Evolutionary conservation across 139 green algal genomes (phyloP).

Genomic region (Chlorella sp.): DNA sequence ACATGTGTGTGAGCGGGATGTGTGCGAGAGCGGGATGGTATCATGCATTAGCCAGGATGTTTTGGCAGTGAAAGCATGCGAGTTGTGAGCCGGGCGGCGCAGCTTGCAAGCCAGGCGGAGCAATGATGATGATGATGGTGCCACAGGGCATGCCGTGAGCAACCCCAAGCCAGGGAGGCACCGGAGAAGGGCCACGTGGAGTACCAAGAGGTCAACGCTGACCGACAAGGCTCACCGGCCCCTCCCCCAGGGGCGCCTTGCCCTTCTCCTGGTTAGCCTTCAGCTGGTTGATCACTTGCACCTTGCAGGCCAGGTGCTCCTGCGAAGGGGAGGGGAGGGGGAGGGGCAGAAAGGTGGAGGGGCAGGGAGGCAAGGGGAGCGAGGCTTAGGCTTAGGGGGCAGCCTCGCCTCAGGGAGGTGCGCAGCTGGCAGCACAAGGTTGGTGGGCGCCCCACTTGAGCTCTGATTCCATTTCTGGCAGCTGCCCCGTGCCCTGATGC

Average conservation of each 20-base stretch:
- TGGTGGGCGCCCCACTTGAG: neutral
- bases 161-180: too few species aligned
- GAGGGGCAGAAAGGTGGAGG: neutral
- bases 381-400: neutral
- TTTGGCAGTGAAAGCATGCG: too few species aligned
- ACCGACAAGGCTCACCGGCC: neutral
- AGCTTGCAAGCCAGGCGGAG: too few species aligned
- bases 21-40: too few species aligned
- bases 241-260: neutral
- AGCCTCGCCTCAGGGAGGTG: too few species aligned
- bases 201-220: too few species aligned
- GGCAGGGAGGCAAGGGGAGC: neutral
- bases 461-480: neutral
- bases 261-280: neutral
- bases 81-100: too few species aligned
- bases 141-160: too few species aligned
- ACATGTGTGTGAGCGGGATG: too few species aligned
- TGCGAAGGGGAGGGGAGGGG: neutral
- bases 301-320: slow-evolving; percentile 37
- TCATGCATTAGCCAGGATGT: too few species aligned
- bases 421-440: neutral
- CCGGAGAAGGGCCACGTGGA: too few species aligned
- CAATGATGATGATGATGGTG: too few species aligned
- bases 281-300: slow-evolving; percentile 33
- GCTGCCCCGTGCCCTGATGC: neutral